Percentiles rank a stretch among this genome's conserved stretches.
These are phyloP conservation scores for Coemansia sp. DNA, from an alignment of 192 early-diverging fungal genomes.

Conservation along the genomic window DNA sequence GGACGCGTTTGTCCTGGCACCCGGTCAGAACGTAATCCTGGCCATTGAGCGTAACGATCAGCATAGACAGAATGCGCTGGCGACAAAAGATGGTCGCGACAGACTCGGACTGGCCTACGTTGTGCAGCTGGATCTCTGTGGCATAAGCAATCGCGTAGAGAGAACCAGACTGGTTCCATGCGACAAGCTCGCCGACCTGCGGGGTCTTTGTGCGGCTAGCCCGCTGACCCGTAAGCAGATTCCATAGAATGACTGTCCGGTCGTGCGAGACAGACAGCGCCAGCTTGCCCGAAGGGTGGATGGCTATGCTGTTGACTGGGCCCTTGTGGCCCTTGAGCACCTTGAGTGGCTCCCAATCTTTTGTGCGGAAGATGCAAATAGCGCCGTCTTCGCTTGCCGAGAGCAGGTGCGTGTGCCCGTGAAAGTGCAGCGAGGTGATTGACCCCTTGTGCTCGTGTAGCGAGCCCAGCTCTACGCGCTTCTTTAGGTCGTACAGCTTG, in stretches of 20 bases:
- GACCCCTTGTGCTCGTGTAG: conserved; percentile 92
- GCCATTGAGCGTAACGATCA: conserved; percentile 22
- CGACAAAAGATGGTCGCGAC: conserved; percentile 36
- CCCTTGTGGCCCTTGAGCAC: conserved; percentile 80
- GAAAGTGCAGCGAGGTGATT: conserved; percentile 85
- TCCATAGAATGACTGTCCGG: conserved; percentile 74
- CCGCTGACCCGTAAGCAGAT: conserved; percentile 73
- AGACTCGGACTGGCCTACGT: conserved; percentile 41
- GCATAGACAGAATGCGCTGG: conserved; percentile 41
- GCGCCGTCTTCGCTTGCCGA: conserved; percentile 89
- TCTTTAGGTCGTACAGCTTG: conserved; percentile 88
- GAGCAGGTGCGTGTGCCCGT: conserved; percentile 82
- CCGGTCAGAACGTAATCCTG: conserved; percentile 36
- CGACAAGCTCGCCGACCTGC: conserved; percentile 38
- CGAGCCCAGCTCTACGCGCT: conserved; percentile 87
- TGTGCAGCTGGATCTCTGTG: conserved; percentile 49
- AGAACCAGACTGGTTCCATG: conserved; percentile 33
- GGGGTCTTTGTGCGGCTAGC: conserved; percentile 58
- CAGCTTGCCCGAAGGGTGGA: conserved; percentile 96
- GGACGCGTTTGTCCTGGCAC: conserved; percentile 55
- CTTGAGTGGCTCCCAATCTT: conserved; percentile 97
- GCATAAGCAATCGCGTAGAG: conserved; percentile 46
- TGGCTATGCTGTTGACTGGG: conserved; percentile 74
- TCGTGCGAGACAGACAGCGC: conserved; percentile 83
- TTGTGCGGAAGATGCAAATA: conserved; percentile 88